Conservation (phyloP, 495 filamentous ascomycete genomes). For the Xylaria flabelliformis region DNA sequence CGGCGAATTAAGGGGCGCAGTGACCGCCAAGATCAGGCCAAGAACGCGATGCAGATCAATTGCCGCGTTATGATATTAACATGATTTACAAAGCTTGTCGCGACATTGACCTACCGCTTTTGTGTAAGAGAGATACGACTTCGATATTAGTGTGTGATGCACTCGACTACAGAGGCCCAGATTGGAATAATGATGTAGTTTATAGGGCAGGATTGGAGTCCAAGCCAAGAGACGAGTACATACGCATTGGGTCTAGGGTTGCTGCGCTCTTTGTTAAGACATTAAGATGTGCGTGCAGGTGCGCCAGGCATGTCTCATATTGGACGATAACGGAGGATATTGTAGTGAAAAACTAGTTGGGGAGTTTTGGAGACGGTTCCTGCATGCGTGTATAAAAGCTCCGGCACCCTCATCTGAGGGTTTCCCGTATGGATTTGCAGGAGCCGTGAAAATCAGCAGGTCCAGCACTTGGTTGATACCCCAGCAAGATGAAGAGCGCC, state of each 20-base stretch:
- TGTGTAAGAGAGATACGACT: conserved; percentile 18
- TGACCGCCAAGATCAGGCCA: conserved; percentile 27
- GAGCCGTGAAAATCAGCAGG: conserved; percentile 23
- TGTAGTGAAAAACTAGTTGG: neutral
- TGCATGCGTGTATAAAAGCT: conserved; percentile 24
- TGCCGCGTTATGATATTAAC: conserved; percentile 18
- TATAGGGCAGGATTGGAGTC: conserved; percentile 2
- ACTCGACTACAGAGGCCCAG: neutral
- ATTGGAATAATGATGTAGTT: conserved; percentile 6
- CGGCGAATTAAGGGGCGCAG: conserved; percentile 14
- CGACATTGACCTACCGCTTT: conserved; percentile 25
- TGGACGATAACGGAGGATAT: neutral
- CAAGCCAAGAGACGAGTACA: conserved; percentile 18
- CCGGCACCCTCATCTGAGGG: neutral
- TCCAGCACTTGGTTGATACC: conserved; percentile 25
- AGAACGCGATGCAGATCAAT: conserved; percentile 21
- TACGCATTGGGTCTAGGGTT: conserved; percentile 9
- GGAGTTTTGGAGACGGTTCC: neutral
- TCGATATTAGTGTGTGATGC: conserved; percentile 23
- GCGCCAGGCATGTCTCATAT: neutral
- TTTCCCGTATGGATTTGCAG: neutral
- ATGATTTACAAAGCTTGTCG: conserved; percentile 16
- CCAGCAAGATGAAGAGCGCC: conserved; percentile 37
- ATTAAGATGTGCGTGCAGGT: neutral
- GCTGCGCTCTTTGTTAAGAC: neutral